Evolutionary conservation across 768 basidiomycete genomes (phyloP).

Genomic region (Boletus rubropictus): DNA sequence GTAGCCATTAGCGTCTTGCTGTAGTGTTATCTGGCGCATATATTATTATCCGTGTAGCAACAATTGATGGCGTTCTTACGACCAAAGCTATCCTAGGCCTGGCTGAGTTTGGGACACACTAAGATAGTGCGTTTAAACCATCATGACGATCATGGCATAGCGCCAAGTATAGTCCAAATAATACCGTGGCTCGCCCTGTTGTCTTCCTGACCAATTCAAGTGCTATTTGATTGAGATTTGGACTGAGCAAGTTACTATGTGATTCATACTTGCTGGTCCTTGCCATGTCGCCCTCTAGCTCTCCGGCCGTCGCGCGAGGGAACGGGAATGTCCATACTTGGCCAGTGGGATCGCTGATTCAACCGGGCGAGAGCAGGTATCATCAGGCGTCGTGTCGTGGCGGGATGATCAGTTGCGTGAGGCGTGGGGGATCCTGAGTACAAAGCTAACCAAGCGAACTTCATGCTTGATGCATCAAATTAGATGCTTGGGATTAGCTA

Average conservation of each 20-base stretch:
- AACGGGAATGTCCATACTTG: neutral
- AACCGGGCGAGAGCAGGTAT: neutral
- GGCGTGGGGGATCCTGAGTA: neutral
- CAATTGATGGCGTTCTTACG: neutral
- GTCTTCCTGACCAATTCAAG: no score
- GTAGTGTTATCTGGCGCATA: conserved; percentile 9
- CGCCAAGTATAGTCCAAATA: no score
- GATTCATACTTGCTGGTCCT: no score
- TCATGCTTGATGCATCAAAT: neutral
- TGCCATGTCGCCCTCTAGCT: no score
- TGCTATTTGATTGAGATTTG: no score
- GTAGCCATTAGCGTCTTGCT: conserved; percentile 25
- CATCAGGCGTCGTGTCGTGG: no score
- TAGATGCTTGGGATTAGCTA: neutral
- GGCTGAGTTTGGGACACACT: neutral
- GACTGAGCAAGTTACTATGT: no score
- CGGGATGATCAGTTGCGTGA: neutral
- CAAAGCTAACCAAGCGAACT: neutral
- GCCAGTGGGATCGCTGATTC: neutral
- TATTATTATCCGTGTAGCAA: conserved; percentile 20
- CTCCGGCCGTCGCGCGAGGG: neutral
- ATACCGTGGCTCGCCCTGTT: no score
- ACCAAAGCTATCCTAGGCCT: neutral
- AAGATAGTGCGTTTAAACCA: no score
- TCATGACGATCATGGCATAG: no score